Evolutionary conservation across 106 monocot species (phyloP).

Genomic region (Chionographis japonica): DNA sequence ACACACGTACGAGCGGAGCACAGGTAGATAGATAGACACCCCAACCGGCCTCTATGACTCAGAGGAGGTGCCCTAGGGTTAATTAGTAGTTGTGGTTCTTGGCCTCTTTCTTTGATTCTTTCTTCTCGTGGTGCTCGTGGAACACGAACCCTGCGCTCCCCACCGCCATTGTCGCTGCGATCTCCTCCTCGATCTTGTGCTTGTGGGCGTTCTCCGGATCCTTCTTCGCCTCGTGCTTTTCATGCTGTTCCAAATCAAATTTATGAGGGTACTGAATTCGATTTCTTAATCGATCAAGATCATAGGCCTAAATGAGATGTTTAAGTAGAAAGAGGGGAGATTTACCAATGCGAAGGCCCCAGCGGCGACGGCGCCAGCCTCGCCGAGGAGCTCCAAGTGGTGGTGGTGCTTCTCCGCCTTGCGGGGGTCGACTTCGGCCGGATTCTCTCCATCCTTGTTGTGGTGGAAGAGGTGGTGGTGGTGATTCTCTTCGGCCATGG

Average conservation of each 20-base stretch:
- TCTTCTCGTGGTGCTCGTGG: constrained; percentile 73
- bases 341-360: constrained; percentile 57
- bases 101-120: constrained; percentile 37
- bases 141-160: constrained; percentile 54
- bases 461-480: constrained; percentile 32
- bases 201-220: constrained; percentile 62
- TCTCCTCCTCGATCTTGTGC: constrained; percentile 78
- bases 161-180: constrained; percentile 35
- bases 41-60: no score
- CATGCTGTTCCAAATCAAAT: constrained; percentile 31
- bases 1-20: no score
- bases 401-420: no score
- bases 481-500: constrained; percentile 40
- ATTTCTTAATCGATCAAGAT: neutral
- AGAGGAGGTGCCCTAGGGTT: no score
- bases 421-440: neutral
- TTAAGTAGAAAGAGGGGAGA: neutral
- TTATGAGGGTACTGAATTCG: neutral
- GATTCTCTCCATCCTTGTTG: constrained; percentile 26
- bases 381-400: constrained; percentile 44
- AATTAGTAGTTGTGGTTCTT: no score
- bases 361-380: constrained; percentile 41
- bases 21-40: no score
- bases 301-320: neutral
- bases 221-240: constrained; percentile 75